Base-by-base conservation (phyloP, 2,329 filamentous ascomycete species). In the Colletotrichum camelliae region DNA sequence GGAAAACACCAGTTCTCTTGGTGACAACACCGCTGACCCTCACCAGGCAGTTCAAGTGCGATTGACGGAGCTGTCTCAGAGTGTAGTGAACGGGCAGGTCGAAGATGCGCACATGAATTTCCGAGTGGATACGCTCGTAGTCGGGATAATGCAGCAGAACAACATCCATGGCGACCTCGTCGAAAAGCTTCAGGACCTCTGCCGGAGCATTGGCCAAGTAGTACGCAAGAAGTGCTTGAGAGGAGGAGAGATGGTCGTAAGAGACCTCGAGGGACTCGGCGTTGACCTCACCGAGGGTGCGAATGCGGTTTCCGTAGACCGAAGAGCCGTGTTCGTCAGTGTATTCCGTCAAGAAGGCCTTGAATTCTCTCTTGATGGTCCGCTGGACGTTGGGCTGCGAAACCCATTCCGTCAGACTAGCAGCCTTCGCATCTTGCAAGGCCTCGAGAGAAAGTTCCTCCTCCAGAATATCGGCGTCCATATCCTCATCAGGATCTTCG, bases 31-130 rank as follows among this genome's bases (percentile, higher is more conserved):
- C 97, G 80, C 94, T 96, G 70, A 99, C 97, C 69, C 96, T 93
- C 52, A 99, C 95, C 58, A 99, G 89, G 81, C 96, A 98, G 89
- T 99, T 99, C 75, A 99, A 91, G 82, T 99, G 97, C 5, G 94
- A 95, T 86, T 99, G 97, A 76, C 97, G 95, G 60, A 99, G 90
- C 84, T 99, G 96, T 66, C 97, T 95, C 65, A 99, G 91, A 3
- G 97, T 99, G 85, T 98, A 98, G 81, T 96, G 94, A 35, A 98
- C 94, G 5, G 97, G 97, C 18, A 99, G 89, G 80, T 98, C 96
- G 27, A 96, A 96, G 82, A 99, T 98, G 76, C 97, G 96, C 71
- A 99, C 96, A 83, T 99, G 97, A 69, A 99, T 98, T 84, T 99
- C 97, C 33, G 96, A 94, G 85, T 98, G 97, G 80, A 99, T 99